These are phyloP conservation scores for Basidiobolus heterosporus DNA, from an alignment of 371 early-diverging fungal genomes.

Conservation along the genomic window DNA sequence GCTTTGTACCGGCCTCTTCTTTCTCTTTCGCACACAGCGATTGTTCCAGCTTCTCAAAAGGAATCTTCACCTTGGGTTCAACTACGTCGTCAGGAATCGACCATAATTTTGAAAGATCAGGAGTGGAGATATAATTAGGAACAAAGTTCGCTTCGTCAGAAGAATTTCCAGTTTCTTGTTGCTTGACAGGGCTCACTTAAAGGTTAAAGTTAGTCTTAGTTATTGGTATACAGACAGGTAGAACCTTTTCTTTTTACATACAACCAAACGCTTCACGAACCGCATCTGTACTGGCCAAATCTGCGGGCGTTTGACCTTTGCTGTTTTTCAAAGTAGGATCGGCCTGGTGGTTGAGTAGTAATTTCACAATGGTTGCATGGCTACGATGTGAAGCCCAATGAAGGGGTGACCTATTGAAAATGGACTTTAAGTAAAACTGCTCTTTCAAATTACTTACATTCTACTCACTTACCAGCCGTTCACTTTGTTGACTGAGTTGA, in stretches of 20 bases:
- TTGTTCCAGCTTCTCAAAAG: constrained; percentile 12
- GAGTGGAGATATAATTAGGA: constrained; percentile 49
- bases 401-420: constrained; percentile 33
- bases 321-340: constrained; percentile 25
- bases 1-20: too few species aligned
- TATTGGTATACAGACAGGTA: too few species aligned
- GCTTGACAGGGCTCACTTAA: constrained; percentile 2
- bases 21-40: constrained; percentile 7
- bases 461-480: constrained; percentile 48
- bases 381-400: constrained; percentile 55
- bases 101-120: constrained; percentile 56
- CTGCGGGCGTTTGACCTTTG: constrained; percentile 36
- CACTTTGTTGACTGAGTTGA: constrained; percentile 43
- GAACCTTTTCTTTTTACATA: neutral
- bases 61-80: constrained; percentile 16
- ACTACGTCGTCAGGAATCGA: constrained; percentile 45
- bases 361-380: constrained; percentile 27
- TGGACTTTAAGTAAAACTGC: neutral
- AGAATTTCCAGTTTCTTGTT: constrained; percentile 8
- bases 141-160: constrained; percentile 28
- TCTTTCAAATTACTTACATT: too few species aligned
- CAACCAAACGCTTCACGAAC: constrained; percentile 17
- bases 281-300: constrained; percentile 29
- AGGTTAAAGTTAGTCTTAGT: too few species aligned
- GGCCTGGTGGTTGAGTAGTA: constrained; percentile 36